Evolutionary conservation across 495 filamentous ascomycete genomes (phyloP), one percentile per base, ranked within the genome.

Genomic region (Thermochaetoides thermophila): DNA sequence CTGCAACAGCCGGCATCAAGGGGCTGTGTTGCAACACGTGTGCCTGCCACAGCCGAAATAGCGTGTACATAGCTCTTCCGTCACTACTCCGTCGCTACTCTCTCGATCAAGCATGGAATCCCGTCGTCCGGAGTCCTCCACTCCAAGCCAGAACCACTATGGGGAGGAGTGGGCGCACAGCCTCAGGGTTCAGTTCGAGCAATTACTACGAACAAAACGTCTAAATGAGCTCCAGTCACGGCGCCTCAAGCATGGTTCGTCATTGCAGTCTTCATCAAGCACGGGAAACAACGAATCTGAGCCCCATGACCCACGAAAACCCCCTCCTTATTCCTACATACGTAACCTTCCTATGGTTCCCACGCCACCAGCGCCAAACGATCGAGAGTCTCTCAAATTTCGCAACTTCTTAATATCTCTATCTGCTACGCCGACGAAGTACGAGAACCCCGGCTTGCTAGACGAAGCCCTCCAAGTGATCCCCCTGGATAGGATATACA

Each of bases 401-500:
- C 74, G 79, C 30, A 91, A 79, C 58, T 63, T 85, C 21, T 64
- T 99, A 4, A 65, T 84, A 29, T 75, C 78, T 3, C 58, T 96
- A 7, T 89, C 89, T 3, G 64, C 73, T 17, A 89, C 81, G 17
- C 89, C 89, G 8, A 80, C 73, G 13, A 85, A 83, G 50, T 99
- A 93, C 59, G 89, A 99, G 60, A 96, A 99, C 50, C 89, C 91
- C 0, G 91, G 89, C 22, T 64, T 96, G 20, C 65, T 99, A 23
- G 89, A 99, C 53, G 91, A 96, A 55, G 91, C 89, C 4, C 60
- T 99, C 11, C 67, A 74, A 25, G 62, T 74, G 13, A 81, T 99
- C 28, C 91, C 91, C 0, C 56, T 96, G n/a, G 83, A 94, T 45
- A 73, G 78, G 41, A 77, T 99, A 47, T 95, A 96, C 54, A 69